Evolutionary conservation across 768 basidiomycete species (phyloP), one percentile per base, ranked within the genome.

Genomic region (Lactarius vividus): DNA sequence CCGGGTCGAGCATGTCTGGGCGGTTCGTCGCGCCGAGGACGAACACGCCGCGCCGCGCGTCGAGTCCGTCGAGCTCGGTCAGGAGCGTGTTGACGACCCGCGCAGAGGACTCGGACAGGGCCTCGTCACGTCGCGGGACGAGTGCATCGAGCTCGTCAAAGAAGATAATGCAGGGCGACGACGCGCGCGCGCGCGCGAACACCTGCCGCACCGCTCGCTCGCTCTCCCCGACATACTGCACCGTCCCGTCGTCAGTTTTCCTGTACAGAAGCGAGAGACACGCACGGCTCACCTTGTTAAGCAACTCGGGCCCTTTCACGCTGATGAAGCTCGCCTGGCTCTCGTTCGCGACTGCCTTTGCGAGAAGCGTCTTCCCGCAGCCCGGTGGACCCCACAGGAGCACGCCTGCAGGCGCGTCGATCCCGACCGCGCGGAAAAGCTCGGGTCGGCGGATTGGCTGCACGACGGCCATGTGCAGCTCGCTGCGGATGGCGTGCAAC

Each of bases 331-430:
- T 98, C 15, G 97, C 97, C 69, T 85, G 81, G 61, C 89, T 92
- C 78, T 98, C 97, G 74, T 95, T 98, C 10, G 97, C 97, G 5
- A 98, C 96, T 0, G 97, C 97, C 74, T 98, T 98, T 0, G 97
- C 97, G n/a, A 99, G 80, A 33, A 99, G 74, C 0, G 97, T 99
- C 79, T 98, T 99, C 5, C 97, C 97, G 73, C 96, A 98, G 11
- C 97, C 97, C 0, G 97, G 97, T 29, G 97, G 97, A 35, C 97
- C 97, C 97, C 97, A 99, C 23, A 99, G 78, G 40, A 99, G 78
- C 3, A 98, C 97, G 0, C 96, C 97, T 73, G 94, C 95, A 0
- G 94, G 87, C 0, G 93, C 92, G 35, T 88, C 87, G 68, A 99
- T 94, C 7, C 97, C 97, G 1, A 98, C 91, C 11, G 84, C 84